phyloP scores from a whole-genome alignment of 257 asterid species.

The Ligustrum vulgare region DNA sequence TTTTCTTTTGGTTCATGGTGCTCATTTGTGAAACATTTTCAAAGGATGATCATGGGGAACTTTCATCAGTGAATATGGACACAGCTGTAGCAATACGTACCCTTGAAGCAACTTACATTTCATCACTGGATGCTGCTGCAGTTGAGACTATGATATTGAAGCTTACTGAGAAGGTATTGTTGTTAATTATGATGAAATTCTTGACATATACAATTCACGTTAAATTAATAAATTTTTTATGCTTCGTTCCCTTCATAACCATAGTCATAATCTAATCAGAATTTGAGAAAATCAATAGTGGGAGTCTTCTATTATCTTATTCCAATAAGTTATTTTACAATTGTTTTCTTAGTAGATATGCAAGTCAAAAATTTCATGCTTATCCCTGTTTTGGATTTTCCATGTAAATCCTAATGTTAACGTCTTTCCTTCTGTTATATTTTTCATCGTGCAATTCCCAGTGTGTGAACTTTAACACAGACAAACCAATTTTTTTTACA shows the following conservation, averaged over 20 bases:
- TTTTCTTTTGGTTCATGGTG: constrained; percentile 6
- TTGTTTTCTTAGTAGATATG: neutral
- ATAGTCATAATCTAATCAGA: neutral
- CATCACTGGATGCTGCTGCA: constrained; percentile 90
- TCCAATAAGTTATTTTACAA: neutral
- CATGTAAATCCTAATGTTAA: neutral
- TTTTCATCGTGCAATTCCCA: neutral
- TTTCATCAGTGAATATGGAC: constrained; percentile 97
- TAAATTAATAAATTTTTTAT: neutral
- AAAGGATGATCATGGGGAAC: constrained; percentile 97
- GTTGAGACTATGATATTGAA: constrained; percentile 78
- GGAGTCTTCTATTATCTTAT: neutral
- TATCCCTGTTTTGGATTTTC: neutral
- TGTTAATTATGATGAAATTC: constrained; percentile 5
- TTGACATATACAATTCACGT: neutral
- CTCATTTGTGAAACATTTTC: constrained; percentile 13
- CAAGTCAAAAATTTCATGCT: neutral
- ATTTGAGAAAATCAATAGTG: neutral
- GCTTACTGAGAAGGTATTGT: constrained; percentile 81
- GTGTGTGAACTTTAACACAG: neutral
- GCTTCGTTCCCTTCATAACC: neutral
- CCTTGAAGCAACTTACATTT: constrained; percentile 89
- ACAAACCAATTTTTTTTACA: neutral
- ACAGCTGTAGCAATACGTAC: constrained; percentile 99
- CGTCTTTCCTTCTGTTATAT: neutral